Conservation (phyloP, 371 early-diverging fungal genomes). For the Mortierella sp. region DNA sequence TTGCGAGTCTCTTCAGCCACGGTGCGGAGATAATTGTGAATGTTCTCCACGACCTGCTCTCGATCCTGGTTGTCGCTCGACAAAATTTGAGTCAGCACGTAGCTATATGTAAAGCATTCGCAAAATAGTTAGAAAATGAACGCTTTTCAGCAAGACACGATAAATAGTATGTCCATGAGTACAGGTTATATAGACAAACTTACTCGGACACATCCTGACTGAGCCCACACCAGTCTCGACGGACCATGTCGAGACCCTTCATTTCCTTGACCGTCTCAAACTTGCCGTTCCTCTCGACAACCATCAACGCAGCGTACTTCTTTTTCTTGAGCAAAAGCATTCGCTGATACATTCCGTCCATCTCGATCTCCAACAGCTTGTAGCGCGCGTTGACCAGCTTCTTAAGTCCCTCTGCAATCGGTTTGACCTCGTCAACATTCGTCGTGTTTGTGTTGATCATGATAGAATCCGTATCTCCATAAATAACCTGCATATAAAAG, state of each 20-base stretch:
- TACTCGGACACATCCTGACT: slow-evolving; percentile 89
- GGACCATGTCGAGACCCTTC: slow-evolving; percentile 98
- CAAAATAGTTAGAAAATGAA: background rate
- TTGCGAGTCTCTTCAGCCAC: slow-evolving; percentile 82
- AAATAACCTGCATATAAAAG: slow-evolving; percentile 85
- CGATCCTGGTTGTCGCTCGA: slow-evolving; percentile 69
- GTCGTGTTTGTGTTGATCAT: slow-evolving; percentile 98
- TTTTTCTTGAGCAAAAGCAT: slow-evolving; percentile 99
- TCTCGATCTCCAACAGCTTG: slow-evolving; percentile 95
- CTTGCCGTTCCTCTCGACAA: slow-evolving; percentile 76
- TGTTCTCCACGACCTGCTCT: slow-evolving; percentile 80
- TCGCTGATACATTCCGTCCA: slow-evolving; percentile 96
- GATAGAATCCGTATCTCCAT: slow-evolving; percentile 99
- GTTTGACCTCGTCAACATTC: slow-evolving; percentile 80
- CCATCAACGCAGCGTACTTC: slow-evolving; percentile 96
- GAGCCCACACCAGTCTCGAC: slow-evolving; percentile 98
- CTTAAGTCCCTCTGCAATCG: slow-evolving; percentile 86
- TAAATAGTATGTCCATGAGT: too few species aligned
- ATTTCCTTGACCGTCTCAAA: slow-evolving; percentile 81
- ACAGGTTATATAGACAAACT: too few species aligned
- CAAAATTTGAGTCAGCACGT: slow-evolving; percentile 84
- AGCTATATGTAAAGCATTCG: slow-evolving; percentile 53
- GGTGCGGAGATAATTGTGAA: slow-evolving; percentile 79
- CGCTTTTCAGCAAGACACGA: too few species aligned
- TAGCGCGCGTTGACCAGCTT: slow-evolving; percentile 93